Evolutionary conservation across 306 rosid genomes (phyloP).

Genomic region (Rosa multiflora): DNA sequence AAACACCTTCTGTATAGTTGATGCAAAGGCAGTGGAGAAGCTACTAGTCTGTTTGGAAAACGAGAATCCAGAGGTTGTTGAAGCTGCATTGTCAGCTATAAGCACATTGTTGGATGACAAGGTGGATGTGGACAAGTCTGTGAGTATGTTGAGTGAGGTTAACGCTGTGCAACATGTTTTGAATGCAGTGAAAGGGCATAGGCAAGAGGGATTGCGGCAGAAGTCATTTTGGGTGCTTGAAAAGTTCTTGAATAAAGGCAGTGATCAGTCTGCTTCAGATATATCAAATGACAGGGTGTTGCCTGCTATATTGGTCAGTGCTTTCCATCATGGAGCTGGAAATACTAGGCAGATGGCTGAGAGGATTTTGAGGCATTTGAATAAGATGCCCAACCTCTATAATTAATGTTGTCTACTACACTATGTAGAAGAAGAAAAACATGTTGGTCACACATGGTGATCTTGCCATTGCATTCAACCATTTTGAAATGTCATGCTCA

Average conservation of each 20-base stretch:
- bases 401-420: slow-evolving; percentile 7
- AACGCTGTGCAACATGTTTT: slow-evolving; percentile 33
- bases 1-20: slow-evolving; percentile 43
- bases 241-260: slow-evolving; percentile 41
- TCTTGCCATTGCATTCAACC: neutral
- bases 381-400: slow-evolving; percentile 38
- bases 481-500: neutral
- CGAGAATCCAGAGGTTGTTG: slow-evolving; percentile 42
- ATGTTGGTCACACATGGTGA: neutral
- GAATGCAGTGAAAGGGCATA: slow-evolving; percentile 35
- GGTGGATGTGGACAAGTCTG: slow-evolving; percentile 43
- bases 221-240: slow-evolving; percentile 51
- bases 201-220: slow-evolving; percentile 38
- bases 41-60: slow-evolving; percentile 36
- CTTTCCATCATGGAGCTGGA: slow-evolving; percentile 43
- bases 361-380: slow-evolving; percentile 40
- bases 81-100: slow-evolving; percentile 46
- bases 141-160: slow-evolving; percentile 30
- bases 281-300: slow-evolving; percentile 39
- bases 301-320: slow-evolving; percentile 39
- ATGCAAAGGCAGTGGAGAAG: slow-evolving; percentile 42
- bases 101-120: slow-evolving; percentile 47
- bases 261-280: slow-evolving; percentile 31
- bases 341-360: slow-evolving; percentile 43
- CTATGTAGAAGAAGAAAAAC: slow-evolving; percentile 17